Conservation (phyloP, 352 stramenopile genomes). For the Phytophthora gonapodyides region DNA sequence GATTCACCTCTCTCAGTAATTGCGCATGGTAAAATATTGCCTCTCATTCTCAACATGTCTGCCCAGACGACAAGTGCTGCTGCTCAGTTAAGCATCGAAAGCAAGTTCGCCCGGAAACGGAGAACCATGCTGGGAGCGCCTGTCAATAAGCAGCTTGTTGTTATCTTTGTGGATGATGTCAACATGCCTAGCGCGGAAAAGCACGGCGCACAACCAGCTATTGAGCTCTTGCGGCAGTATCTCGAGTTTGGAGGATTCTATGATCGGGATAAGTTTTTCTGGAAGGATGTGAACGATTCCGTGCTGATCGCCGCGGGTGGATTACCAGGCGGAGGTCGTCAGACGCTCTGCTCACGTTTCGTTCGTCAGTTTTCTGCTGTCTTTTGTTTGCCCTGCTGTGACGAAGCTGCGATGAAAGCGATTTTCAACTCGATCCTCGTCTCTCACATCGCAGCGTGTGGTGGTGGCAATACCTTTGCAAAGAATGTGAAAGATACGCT, state of each 20-base stretch:
- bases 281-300: constrained; percentile 73
- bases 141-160: constrained; percentile 63
- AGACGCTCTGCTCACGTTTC: constrained; percentile 63
- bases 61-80: constrained; percentile 84
- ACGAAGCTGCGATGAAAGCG: constrained; percentile 75
- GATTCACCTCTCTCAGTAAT: constrained; percentile 24
- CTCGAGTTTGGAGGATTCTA: constrained; percentile 78
- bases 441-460: constrained; percentile 43
- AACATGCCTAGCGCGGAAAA: constrained; percentile 89
- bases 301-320: constrained; percentile 71
- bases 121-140: constrained; percentile 92
- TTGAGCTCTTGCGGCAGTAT: constrained; percentile 79
- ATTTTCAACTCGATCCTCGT: constrained; percentile 92
- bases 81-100: constrained; percentile 88
- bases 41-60: constrained; percentile 82
- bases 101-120: constrained; percentile 91
- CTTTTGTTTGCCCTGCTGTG: constrained; percentile 73
- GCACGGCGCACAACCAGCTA: constrained; percentile 71
- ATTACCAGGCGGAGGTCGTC: constrained; percentile 59
- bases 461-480: constrained; percentile 15
- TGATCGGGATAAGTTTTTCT: constrained; percentile 85
- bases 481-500: constrained; percentile 64
- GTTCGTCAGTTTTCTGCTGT: constrained; percentile 70
- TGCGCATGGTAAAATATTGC: constrained; percentile 40
- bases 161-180: constrained; percentile 92